Base-by-base conservation (phyloP, 148 eudicot genomes). In the Hydrangea macrophylla region DNA sequence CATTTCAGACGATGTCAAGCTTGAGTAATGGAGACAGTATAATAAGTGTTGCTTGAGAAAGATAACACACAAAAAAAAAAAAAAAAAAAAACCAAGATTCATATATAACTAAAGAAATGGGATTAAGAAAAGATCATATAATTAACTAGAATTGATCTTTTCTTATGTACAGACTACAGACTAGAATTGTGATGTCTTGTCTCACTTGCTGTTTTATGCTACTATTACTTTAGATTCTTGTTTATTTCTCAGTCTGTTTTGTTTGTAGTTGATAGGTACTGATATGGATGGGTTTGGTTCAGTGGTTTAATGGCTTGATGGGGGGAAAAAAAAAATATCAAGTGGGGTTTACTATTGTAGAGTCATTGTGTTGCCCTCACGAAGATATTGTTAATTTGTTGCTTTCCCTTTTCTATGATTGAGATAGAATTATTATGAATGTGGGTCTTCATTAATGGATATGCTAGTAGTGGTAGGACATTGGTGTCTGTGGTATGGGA, bases 41-140 rank as follows among this genome's bases (percentile, higher is more conserved):
- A 32, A 79, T 86, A 60, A 83, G 82, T 61, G 90, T 79, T 55
- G 76, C 79, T 20, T 86, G 74, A 81, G 48, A 58, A 69, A 22
- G n/a, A 22, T 64, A 17, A 45, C 37, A 23, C 24, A 44, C 6
- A 15, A n/a, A 30, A 36, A 24, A 28, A 2, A n/a, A 37, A 56
- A 28, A 60, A 30, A 27, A 5, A 45, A 39, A 2, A 2, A 32
- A 63, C n/a, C 6, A 61, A 44, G 62, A 18, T 54, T 62, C 70
- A 24, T n/a, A n/a, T n/a, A n/a, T 48, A 68, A 55, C 39, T 36
- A 33, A n/a, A 60, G 56, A 27, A 40, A 48, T 24, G 39, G 25
- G 18, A 70, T 17, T 63, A 39, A 61, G 65, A 32, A 66, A 73
- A 32, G 73, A 45, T 57, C 17, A 65, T 59, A 35, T 51, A 53